Percentiles rank a stretch among this genome's conserved stretches.
These are phyloP conservation scores for Omphalotus olearius DNA, from an alignment of 1,284 basidiomycete species.

Conservation along the genomic window DNA sequence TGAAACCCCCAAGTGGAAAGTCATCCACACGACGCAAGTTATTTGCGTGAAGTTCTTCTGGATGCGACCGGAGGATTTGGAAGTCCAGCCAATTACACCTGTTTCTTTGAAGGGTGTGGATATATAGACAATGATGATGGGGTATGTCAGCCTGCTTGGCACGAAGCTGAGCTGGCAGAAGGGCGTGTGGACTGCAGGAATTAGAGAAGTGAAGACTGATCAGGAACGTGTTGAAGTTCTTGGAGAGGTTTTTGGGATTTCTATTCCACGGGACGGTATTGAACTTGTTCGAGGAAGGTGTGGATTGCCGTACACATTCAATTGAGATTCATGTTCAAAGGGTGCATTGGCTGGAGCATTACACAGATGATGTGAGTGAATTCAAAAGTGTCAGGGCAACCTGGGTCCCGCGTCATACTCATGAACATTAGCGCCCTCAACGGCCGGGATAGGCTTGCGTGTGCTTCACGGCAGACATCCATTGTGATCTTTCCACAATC, in stretches of 20 bases:
- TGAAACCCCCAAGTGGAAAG: constrained; percentile 6
- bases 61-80: constrained; percentile 22
- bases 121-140: background rate
- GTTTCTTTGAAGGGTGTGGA: background rate
- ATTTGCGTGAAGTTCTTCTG: constrained; percentile 25
- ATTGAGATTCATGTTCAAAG: no score
- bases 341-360: no score
- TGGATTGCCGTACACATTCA: no score
- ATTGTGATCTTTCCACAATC: no score
- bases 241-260: constrained; percentile 28
- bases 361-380: no score
- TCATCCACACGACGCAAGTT: constrained; percentile 23
- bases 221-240: constrained; percentile 28
- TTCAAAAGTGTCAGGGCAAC: no score
- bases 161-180: constrained; percentile 24
- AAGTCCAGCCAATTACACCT: no score
- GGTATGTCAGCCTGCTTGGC: constrained; percentile 19
- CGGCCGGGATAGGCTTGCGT: no score
- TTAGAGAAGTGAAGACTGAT: constrained; percentile 24
- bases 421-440: no score
- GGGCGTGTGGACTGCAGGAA: constrained; percentile 24
- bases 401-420: no score
- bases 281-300: constrained; percentile 22
- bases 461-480: no score
- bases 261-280: constrained; percentile 20